A percentile compares a stretch with the other conserved stretches of the same genome.
phyloP scores from a whole-genome alignment of 2,329 filamentous ascomycete species.

The Ciborinia camelliae region DNA sequence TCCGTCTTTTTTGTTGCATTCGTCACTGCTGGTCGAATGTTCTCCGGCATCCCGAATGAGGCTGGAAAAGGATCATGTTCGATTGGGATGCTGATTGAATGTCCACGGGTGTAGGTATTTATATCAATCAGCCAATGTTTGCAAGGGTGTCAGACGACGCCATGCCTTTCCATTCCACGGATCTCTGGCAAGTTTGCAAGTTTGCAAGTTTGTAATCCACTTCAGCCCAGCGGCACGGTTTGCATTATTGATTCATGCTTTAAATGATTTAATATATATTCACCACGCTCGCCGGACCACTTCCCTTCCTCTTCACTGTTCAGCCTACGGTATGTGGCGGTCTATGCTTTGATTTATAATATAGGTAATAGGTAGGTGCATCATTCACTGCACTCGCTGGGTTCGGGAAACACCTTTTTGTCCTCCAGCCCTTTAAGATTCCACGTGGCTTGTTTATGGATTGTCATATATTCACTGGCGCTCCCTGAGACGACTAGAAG shows the following conservation, averaged over 20 bases:
- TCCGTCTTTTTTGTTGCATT: not conserved
- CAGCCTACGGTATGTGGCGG: too few relatives aligned
- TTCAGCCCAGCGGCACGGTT: slow-evolving; percentile 6
- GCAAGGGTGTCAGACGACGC: slow-evolving; percentile 13
- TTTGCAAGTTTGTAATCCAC: too few relatives aligned
- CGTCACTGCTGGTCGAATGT: not conserved
- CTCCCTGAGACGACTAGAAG: not conserved
- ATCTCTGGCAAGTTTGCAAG: too few relatives aligned
- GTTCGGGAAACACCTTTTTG: too few relatives aligned
- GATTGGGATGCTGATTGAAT: not conserved
- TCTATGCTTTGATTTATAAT: too few relatives aligned
- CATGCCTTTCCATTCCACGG: not conserved
- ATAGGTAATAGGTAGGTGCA: too few relatives aligned
- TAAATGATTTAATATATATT: not conserved
- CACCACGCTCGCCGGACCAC: not conserved
- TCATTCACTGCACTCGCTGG: too few relatives aligned
- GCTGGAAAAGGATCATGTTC: not conserved
- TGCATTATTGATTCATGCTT: not conserved
- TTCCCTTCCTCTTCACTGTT: too few relatives aligned
- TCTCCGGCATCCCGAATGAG: slow-evolving; percentile 8
- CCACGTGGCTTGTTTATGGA: not conserved
- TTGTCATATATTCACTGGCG: not conserved
- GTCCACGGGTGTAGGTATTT: too few relatives aligned
- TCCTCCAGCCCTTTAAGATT: too few relatives aligned
- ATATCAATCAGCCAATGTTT: slow-evolving; percentile 9